Base-by-base conservation (phyloP, 192 early-diverging fungal genomes). In the Umbelopsis sp. region DNA sequence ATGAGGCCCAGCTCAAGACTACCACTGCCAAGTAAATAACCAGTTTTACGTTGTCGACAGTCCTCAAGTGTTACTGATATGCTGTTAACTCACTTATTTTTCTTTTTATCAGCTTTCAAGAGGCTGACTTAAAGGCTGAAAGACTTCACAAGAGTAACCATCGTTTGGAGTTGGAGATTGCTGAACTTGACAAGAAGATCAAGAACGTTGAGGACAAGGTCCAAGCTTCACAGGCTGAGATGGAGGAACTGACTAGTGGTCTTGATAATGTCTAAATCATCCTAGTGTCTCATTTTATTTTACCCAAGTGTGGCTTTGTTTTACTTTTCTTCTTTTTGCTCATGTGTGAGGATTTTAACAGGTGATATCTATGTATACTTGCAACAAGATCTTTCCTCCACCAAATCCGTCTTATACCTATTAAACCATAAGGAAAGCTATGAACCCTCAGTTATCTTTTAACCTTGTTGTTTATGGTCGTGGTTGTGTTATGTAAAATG, bases 121-220 rank as follows among this genome's bases (percentile, higher is more conserved):
- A 86, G 65, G 86, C 92, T 70, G 94, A 96, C 80, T 85, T 97
- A 54, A 85, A 86, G 77, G 86, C 91, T 74, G 96, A 97, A 78
- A 87, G 88, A 76, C 86, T 92, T 74, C 93, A 94, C 81, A 92
- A 94, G 77, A 92, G 90, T 83, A 87, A 92, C 47, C 83, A 88
- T 52, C 89, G 92, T 77, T 78, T 95, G 78, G 94, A 97, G 74
- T 81, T 82, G 66, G 93, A 98, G 71, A 84, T 85, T 70, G 76
- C 80, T 43, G 87, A 84, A 49, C 80, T 89, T 51, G 95, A 98
- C 74, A 81, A 80, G 70, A 91, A 90, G 85, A 77, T 91, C 79
- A 91, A 91, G 66, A 91, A 94, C 20, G 74, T 90, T 66, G 79
- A 83, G 29, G 80, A 77, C 21, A 90, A 94, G 80, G 91, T 89